Percentiles rank a stretch among this genome's conserved stretches.
Evolutionary conservation across 495 filamentous ascomycete genomes (phyloP).

Genomic region (Podospora appendiculata): DNA sequence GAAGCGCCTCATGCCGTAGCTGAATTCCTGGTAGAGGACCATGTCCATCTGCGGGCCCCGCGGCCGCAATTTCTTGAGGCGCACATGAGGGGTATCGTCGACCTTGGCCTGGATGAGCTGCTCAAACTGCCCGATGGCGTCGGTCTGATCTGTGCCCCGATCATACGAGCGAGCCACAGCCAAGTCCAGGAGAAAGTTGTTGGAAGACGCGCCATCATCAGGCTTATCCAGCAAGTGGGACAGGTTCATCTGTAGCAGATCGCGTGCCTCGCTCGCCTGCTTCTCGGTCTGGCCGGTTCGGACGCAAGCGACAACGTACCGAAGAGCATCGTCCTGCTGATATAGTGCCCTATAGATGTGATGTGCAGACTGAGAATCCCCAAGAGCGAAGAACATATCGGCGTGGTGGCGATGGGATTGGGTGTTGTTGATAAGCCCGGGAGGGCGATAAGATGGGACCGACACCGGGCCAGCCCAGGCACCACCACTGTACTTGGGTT

Average conservation of each 20-base stretch:
- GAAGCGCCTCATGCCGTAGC: constrained; percentile 5
- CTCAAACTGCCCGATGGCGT: constrained; percentile 3
- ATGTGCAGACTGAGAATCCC: constrained; percentile 6
- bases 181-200: not conserved
- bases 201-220: not conserved
- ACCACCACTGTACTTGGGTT: not conserved
- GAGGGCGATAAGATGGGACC: not conserved
- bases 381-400: constrained; percentile 5
- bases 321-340: not conserved
- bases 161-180: constrained; percentile 3
- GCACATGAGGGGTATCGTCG: not conserved
- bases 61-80: not conserved
- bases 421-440: not conserved
- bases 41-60: constrained; percentile 9
- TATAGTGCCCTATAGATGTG: not conserved
- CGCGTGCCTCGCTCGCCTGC: constrained; percentile 1
- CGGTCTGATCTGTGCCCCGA: not conserved
- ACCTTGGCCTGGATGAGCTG: not conserved
- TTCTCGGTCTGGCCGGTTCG: constrained; percentile 3
- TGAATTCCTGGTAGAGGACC: constrained; percentile 2
- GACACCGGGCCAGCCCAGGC: not conserved
- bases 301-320: not conserved
- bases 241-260: not conserved
- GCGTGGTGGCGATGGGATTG: not conserved
- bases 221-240: not conserved